Percentiles rank a stretch among this genome's conserved stretches.
Evolutionary conservation across 164 flowering plant genomes (phyloP).

Genomic region (Stephania yunnanensis): DNA sequence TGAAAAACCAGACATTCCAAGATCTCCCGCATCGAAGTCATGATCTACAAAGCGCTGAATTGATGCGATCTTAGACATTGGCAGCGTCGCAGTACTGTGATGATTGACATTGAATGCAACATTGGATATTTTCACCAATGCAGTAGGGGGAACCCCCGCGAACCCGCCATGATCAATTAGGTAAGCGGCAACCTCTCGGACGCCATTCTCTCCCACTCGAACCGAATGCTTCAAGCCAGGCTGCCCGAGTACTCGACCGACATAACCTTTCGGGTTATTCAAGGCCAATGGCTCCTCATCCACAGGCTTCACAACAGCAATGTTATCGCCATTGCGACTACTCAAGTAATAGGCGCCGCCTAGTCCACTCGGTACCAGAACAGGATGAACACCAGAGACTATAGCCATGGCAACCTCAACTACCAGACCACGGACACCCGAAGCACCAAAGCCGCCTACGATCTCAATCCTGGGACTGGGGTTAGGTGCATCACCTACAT

Average conservation of each 20-base stretch:
- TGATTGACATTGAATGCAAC: slow-evolving; percentile 33
- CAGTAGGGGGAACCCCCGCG: slow-evolving; percentile 78
- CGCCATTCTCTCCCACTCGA: slow-evolving; percentile 63
- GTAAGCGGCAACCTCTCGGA: slow-evolving; percentile 82
- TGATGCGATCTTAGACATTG: slow-evolving; percentile 54
- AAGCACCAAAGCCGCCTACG: slow-evolving; percentile 37
- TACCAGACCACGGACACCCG: slow-evolving; percentile 46
- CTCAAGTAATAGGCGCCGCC: slow-evolving; percentile 72
- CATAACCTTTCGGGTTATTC: slow-evolving; percentile 63
- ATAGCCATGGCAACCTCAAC: slow-evolving; percentile 67
- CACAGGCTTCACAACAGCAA: slow-evolving; percentile 74
- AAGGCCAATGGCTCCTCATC: slow-evolving; percentile 71
- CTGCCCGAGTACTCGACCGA: slow-evolving; percentile 50
- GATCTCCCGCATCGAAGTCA: slow-evolving; percentile 75
- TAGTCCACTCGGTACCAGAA: slow-evolving; percentile 47
- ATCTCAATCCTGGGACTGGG: slow-evolving; percentile 44
- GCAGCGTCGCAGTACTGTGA: not conserved
- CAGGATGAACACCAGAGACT: slow-evolving; percentile 49
- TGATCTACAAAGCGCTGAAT: slow-evolving; percentile 67
- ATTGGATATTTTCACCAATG: slow-evolving; percentile 53
- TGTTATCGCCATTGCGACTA: slow-evolving; percentile 32
- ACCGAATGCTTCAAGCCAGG: slow-evolving; percentile 59
- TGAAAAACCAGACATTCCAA: slow-evolving; percentile 70
- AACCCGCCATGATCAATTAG: slow-evolving; percentile 72
- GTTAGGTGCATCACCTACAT: slow-evolving; percentile 25